These are phyloP conservation scores for Thelephora aurantiotincta DNA, from an alignment of 768 basidiomycete genomes.

Conservation along the genomic window DNA sequence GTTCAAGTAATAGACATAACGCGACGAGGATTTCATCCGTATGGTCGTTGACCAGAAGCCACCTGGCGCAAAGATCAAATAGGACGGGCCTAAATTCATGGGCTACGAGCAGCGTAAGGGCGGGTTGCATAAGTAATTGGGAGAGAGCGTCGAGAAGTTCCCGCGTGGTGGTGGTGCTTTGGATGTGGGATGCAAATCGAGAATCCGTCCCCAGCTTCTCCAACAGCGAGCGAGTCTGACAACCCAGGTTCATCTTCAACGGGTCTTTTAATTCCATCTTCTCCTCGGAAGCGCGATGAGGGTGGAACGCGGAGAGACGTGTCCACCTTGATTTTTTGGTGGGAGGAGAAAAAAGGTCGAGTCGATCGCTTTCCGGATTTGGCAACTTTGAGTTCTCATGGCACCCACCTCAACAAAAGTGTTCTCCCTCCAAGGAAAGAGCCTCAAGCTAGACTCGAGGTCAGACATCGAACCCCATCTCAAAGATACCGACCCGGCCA, in stretches of 20 bases:
- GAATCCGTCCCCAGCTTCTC: conserved; percentile 28
- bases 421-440: conserved; percentile 47
- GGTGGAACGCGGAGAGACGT: too few relatives aligned
- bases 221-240: conserved; percentile 36
- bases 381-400: conserved; percentile 2
- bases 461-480: conserved; percentile 69
- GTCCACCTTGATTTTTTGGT: too few relatives aligned
- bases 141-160: conserved; percentile 44
- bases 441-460: conserved; percentile 67
- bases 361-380: background rate
- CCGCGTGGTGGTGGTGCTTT: conserved; percentile 22
- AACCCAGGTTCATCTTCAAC: conserved; percentile 39
- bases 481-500: conserved; percentile 41
- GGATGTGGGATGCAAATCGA: conserved; percentile 23
- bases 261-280: conserved; percentile 25
- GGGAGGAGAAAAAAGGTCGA: background rate
- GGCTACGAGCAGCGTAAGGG: conserved; percentile 50
- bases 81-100: conserved; percentile 62
- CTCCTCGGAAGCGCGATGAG: too few relatives aligned
- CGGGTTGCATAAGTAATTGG: conserved; percentile 40
- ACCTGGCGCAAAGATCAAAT: conserved; percentile 68
- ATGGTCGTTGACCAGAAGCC: conserved; percentile 45
- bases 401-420: conserved; percentile 11
- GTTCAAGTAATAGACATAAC: conserved; percentile 48
- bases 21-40: conserved; percentile 40